Conservation (phyloP, 2,329 filamentous ascomycete species). For the Colletotrichum sp. region DNA sequence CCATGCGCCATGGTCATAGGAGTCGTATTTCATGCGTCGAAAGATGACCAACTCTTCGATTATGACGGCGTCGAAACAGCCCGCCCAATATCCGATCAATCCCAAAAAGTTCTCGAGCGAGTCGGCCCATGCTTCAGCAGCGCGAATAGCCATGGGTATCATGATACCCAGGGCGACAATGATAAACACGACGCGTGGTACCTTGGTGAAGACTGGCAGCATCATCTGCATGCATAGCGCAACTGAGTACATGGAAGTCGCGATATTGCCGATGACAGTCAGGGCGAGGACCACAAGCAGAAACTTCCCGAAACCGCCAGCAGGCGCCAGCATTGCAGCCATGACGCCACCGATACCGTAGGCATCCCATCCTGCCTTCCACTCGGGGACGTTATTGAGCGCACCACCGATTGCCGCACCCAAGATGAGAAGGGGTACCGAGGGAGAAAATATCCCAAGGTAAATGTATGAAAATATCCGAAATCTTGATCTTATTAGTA, state of each 20-base stretch:
- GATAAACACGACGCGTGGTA: constrained; percentile 46
- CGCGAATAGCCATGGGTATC: constrained; percentile 45
- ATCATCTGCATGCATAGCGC: constrained; percentile 46
- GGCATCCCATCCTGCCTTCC: constrained; percentile 31
- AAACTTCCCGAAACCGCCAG: constrained; percentile 39
- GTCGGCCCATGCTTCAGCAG: constrained; percentile 41
- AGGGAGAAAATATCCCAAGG: constrained; percentile 45
- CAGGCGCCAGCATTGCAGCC: constrained; percentile 33
- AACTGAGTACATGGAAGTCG: constrained; percentile 42
- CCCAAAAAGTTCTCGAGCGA: constrained; percentile 49
- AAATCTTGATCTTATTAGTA: constrained; percentile 23
- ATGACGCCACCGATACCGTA: constrained; percentile 36
- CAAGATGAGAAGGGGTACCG: constrained; percentile 38
- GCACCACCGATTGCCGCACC: constrained; percentile 44
- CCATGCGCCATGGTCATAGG: constrained; percentile 48
- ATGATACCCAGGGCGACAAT: constrained; percentile 42
- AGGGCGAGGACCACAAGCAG: constrained; percentile 40
- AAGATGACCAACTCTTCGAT: constrained; percentile 47
- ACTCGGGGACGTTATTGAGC: constrained; percentile 31
- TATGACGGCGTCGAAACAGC: constrained; percentile 44
- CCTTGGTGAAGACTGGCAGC: constrained; percentile 32
- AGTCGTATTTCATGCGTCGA: constrained; percentile 42
- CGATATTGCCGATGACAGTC: constrained; percentile 41
- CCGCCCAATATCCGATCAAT: constrained; percentile 52
- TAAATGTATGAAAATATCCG: constrained; percentile 55